Base-by-base conservation (phyloP, 345 rosid species). In the Boechera stricta region DNA sequence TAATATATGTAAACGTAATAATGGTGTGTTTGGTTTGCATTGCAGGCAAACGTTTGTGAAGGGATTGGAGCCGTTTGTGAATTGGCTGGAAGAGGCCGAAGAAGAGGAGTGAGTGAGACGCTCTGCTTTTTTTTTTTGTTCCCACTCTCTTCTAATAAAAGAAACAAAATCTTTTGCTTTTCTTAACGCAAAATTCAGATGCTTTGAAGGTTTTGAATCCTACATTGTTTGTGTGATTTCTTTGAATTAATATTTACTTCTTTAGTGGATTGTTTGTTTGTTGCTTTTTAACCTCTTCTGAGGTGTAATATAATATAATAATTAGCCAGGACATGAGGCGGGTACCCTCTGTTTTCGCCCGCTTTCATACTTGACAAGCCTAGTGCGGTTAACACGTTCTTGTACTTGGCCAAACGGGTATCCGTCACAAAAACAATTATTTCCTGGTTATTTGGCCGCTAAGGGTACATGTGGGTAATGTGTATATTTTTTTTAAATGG, bases 31-130 rank as follows among this genome's bases (percentile, higher is more conserved):
- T 73, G 42, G 38, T 62, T 35, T 72, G 60, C 67, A 24, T 44
- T 44, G 39, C 77, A 93, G 98, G 89, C 95, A 91, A 89, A 81
- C 75, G 71, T 89, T 93, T 82, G 98, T 93, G 82, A 93, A 91
- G 83, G 85, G 93, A 29, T 58, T 93, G 76, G 97, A 93, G 82
- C 88, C 93, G 7, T 89, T 93, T 52, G 92, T 93, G 75, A 89
- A 82, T 9, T 93, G 98, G 98, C 91, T 93, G 74, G 97, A 93
- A 69, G 98, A 88, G 72, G 98, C 98, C 0, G 98, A 93, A 76
- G 98, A 93, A 79, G 97, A 93, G 82, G 98, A 93, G 49, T 89
- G 73, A 82, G 73, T 12, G 28, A 32, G 69, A 61, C 5, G 7
- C 36, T 32, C 48, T 71, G 65, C 6, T 13, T 10, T 42, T 49